Evolutionary conservation across 305 asterid species (phyloP).

Genomic region (Rubia occidens): DNA sequence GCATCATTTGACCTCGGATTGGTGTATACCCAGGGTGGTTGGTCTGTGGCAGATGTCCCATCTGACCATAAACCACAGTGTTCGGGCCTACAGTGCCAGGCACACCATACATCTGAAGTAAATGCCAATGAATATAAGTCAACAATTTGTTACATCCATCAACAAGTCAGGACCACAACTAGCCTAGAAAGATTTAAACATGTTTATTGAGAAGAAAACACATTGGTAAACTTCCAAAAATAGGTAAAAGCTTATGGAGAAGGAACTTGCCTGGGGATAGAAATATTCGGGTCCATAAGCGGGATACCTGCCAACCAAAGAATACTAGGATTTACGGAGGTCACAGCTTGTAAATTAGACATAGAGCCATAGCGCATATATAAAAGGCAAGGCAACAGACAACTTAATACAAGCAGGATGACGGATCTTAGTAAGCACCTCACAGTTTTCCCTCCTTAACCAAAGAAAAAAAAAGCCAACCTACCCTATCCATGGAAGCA

Average conservation of each 20-base stretch:
- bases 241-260: neutral
- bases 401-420: neutral
- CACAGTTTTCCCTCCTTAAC: too few relatives aligned
- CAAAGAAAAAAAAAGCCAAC: too few relatives aligned
- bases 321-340: slow-evolving; percentile 8
- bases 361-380: neutral
- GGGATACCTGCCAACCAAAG: slow-evolving; percentile 28
- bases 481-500: too few relatives aligned
- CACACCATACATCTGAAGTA: slow-evolving; percentile 28
- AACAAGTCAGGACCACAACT: neutral
- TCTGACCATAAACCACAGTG: slow-evolving; percentile 23
- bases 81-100: slow-evolving; percentile 22
- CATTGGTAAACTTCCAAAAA: neutral
- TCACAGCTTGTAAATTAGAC: slow-evolving; percentile 1
- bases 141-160: neutral
- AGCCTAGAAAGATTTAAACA: neutral
- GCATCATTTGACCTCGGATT: slow-evolving; percentile 24
- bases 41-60: slow-evolving; percentile 22
- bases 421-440: neutral
- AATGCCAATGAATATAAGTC: slow-evolving; percentile 3
- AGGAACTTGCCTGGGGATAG: slow-evolving; percentile 28
- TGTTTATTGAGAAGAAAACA: neutral
- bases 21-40: slow-evolving; percentile 21
- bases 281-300: slow-evolving; percentile 30
- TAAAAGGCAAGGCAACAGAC: neutral